A percentile compares a stretch with the other conserved stretches of the same genome.
Conservation (phyloP, 2,329 filamentous ascomycete genomes). For the Aspergillus felis region DNA sequence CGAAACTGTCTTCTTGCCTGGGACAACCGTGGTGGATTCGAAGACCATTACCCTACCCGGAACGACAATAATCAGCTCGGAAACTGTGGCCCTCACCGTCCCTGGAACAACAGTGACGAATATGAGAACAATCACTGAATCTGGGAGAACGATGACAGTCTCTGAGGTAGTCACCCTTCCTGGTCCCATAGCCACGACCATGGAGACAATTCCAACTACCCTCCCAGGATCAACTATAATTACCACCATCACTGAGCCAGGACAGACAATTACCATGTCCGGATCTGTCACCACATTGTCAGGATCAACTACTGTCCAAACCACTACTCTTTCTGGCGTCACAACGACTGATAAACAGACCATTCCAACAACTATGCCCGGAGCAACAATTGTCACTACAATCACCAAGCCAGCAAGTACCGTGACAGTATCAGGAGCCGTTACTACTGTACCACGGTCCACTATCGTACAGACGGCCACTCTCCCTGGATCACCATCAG, state of each 20-base stretch:
- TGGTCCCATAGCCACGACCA: background rate
- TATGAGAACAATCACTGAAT: background rate
- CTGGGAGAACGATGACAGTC: constrained; percentile 5
- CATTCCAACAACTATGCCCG: background rate
- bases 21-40: background rate
- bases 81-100: background rate
- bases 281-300: constrained; percentile 11
- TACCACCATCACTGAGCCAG: background rate
- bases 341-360: background rate
- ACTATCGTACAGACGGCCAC: background rate
- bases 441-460: background rate
- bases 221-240: background rate
- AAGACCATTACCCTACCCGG: background rate
- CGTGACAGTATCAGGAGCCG: background rate
- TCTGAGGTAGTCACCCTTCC: constrained; percentile 2
- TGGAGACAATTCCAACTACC: background rate
- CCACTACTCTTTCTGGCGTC: background rate
- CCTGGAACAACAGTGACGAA: background rate
- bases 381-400: background rate
- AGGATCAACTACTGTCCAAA: constrained; percentile 8
- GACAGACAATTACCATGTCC: background rate
- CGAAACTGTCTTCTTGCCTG: background rate
- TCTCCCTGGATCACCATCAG: background rate
- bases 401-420: background rate
- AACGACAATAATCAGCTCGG: background rate